Evolutionary conservation across 2,329 filamentous ascomycete species (phyloP).

Genomic region (Aspergillus tubingensis): DNA sequence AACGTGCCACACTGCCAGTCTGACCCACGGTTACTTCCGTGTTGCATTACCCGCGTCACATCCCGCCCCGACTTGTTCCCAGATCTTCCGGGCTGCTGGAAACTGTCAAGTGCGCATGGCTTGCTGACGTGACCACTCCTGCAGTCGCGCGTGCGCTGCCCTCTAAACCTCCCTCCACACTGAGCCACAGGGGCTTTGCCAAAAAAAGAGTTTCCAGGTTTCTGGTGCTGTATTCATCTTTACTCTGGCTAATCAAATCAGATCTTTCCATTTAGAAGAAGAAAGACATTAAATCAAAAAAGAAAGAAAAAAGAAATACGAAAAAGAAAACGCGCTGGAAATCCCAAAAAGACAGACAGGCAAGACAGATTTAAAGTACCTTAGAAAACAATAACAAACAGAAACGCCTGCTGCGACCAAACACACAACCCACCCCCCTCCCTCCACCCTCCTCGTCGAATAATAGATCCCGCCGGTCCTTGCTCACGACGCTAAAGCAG

Average conservation of each 20-base stretch:
- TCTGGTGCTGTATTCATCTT: slow-evolving; percentile 9
- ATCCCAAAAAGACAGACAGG: neutral
- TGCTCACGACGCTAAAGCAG: slow-evolving; percentile 30
- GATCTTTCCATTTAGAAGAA: slow-evolving; percentile 7
- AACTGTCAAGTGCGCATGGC: slow-evolving; percentile 17
- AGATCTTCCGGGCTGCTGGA: slow-evolving; percentile 16
- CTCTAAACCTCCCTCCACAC: slow-evolving; percentile 18
- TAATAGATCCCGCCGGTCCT: slow-evolving; percentile 27
- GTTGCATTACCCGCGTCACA: slow-evolving; percentile 30
- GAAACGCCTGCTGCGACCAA: slow-evolving; percentile 19
- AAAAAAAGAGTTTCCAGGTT: slow-evolving; percentile 13
- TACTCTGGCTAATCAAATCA: slow-evolving; percentile 15
- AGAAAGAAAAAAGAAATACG: slow-evolving; percentile 4
- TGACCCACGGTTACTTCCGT: slow-evolving; percentile 37
- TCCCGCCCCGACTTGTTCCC: slow-evolving; percentile 18
- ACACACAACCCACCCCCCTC: neutral
- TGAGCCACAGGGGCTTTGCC: slow-evolving; percentile 8
- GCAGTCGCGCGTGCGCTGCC: slow-evolving; percentile 12
- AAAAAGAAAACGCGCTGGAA: slow-evolving; percentile 1
- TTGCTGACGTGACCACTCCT: slow-evolving; percentile 31
- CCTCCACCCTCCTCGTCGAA: slow-evolving; percentile 18
- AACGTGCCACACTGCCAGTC: slow-evolving; percentile 31
- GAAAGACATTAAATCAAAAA: slow-evolving; percentile 6
- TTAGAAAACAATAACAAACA: slow-evolving; percentile 8
- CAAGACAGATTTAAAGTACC: neutral